Conservation (phyloP, 2,329 filamentous ascomycete species). For the Cytospora piceicola region DNA sequence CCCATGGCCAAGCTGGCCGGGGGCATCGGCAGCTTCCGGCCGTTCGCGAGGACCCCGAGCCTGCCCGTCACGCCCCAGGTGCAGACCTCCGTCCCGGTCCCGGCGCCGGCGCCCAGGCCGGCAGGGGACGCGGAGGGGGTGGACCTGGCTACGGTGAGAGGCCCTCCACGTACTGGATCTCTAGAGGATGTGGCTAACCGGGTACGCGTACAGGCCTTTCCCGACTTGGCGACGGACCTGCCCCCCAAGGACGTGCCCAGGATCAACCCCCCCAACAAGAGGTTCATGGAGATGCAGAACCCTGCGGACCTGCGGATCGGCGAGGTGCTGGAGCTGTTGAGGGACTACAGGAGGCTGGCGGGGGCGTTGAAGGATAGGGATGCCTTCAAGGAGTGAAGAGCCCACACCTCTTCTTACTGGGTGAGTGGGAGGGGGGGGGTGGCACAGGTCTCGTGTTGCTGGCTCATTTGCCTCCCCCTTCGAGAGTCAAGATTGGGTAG, state of each 20-base stretch:
- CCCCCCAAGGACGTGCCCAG: constrained; percentile 60
- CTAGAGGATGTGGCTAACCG: neutral
- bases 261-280: constrained; percentile 68
- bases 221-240: constrained; percentile 59
- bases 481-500: neutral
- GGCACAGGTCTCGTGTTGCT: neutral
- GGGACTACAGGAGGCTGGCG: constrained; percentile 75
- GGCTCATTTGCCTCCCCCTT: neutral
- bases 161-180: too few relatives aligned
- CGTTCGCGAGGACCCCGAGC: constrained; percentile 66
- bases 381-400: constrained; percentile 53
- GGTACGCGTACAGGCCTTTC: constrained; percentile 54
- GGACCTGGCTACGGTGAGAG: constrained; percentile 60
- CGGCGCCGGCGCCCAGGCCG: constrained; percentile 48
- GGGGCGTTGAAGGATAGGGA: constrained; percentile 65
- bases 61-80: constrained; percentile 42
- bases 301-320: constrained; percentile 71
- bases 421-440: neutral
- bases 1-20: constrained; percentile 75
- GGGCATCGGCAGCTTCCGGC: constrained; percentile 71
- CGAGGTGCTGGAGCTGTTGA: constrained; percentile 73
- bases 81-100: constrained; percentile 37
- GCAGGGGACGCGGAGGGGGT: constrained; percentile 50
- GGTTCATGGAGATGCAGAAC: constrained; percentile 73
- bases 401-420: neutral